Conservation (phyloP, 2,329 filamentous ascomycete species). For the Aspergillus uvarum region DNA sequence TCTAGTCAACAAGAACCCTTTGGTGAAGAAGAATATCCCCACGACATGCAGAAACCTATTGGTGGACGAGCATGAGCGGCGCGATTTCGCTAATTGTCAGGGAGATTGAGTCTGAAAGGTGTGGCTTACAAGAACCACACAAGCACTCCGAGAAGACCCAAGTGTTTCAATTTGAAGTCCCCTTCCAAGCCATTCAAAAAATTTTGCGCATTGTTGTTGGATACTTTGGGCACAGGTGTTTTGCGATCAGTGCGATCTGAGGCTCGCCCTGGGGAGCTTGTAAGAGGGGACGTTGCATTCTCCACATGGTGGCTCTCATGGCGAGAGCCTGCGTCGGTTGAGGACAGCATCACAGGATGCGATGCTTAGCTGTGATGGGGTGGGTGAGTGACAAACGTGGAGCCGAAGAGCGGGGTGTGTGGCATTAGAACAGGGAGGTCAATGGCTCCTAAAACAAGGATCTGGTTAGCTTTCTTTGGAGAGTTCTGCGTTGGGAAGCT, state of each 20-base stretch:
- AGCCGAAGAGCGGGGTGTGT: not conserved
- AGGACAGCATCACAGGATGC: slow-evolving; percentile 13
- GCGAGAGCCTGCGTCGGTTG: slow-evolving; percentile 8
- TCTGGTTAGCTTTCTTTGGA: not conserved
- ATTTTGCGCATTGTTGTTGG: slow-evolving; percentile 25
- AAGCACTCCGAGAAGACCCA: slow-evolving; percentile 39
- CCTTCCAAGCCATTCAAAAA: slow-evolving; percentile 33
- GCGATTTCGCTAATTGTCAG: not conserved
- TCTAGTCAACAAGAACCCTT: slow-evolving; percentile 88
- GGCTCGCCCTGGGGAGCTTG: slow-evolving; percentile 9
- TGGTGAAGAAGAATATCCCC: slow-evolving; percentile 89
- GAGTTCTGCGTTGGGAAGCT: not conserved
- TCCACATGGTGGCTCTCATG: slow-evolving; percentile 5
- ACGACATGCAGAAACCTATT: slow-evolving; percentile 68
- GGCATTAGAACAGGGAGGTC: not conserved
- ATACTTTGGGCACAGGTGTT: slow-evolving; percentile 10
- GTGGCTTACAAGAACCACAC: slow-evolving; percentile 43
- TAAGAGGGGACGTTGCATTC: slow-evolving; percentile 5
- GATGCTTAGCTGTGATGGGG: not conserved
- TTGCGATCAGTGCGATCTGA: slow-evolving; percentile 15
- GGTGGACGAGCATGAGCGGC: not conserved
- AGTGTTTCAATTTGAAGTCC: slow-evolving; percentile 41
- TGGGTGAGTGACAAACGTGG: not conserved
- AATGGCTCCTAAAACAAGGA: not conserved
- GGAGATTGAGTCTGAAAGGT: not conserved